phyloP scores from a whole-genome alignment of 768 basidiomycete species.

The Boletus patriciae region DNA sequence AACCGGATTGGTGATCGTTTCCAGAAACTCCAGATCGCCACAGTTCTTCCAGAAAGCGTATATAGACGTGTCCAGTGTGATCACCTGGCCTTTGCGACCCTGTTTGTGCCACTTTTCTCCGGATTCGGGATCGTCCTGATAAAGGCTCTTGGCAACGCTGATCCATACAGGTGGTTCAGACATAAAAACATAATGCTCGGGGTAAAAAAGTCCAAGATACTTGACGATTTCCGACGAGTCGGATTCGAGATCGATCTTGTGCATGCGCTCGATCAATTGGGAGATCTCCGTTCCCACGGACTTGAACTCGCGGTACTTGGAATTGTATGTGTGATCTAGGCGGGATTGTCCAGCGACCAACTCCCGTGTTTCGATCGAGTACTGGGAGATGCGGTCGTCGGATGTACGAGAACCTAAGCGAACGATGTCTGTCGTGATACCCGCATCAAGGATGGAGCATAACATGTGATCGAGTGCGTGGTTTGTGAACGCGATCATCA shows the following conservation, averaged over 20 bases:
- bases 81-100: slow-evolving; percentile 27
- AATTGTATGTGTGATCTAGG: slow-evolving; percentile 36
- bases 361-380: slow-evolving; percentile 61
- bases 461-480: slow-evolving; percentile 79
- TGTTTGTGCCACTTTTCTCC: slow-evolving; percentile 37
- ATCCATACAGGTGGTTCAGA: slow-evolving; percentile 51
- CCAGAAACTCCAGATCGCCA: slow-evolving; percentile 50
- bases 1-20: slow-evolving; percentile 3
- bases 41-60: slow-evolving; percentile 55
- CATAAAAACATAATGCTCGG: slow-evolving; percentile 49
- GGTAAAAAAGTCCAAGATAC: slow-evolving; percentile 46
- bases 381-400: slow-evolving; percentile 60
- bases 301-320: slow-evolving; percentile 43
- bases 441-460: slow-evolving; percentile 58
- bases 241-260: slow-evolving; percentile 34
- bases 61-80: slow-evolving; percentile 28
- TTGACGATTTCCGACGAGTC: slow-evolving; percentile 39
- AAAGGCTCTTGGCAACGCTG: slow-evolving; percentile 17
- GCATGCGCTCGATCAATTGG: slow-evolving; percentile 44
- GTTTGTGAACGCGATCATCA: slow-evolving; percentile 69
- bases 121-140: slow-evolving; percentile 13
- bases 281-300: slow-evolving; percentile 46
- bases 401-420: slow-evolving; percentile 66
- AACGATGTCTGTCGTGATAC: slow-evolving; percentile 62
- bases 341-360: slow-evolving; percentile 41